phyloP scores from a whole-genome alignment of 805 yeast genomes.

The Sugiyamaella chiloensis region DNA sequence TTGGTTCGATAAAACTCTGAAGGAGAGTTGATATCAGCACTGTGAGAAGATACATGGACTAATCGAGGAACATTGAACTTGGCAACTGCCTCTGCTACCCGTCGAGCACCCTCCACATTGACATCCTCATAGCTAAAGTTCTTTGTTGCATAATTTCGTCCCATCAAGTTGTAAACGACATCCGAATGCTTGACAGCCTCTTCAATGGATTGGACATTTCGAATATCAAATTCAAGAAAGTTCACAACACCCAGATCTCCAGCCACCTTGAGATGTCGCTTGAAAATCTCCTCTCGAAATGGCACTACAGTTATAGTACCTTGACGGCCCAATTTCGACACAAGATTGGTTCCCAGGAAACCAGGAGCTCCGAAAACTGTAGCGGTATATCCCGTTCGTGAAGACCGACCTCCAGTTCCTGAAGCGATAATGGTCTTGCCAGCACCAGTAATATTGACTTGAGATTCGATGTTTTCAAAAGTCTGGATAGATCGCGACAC shows the following conservation, averaged over 20 bases:
- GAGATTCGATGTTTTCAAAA: constrained; percentile 44
- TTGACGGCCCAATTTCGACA: constrained; percentile 72
- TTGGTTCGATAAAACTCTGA: constrained; percentile 77
- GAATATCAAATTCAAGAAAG: constrained; percentile 75
- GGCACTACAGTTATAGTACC: constrained; percentile 78
- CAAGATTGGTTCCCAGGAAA: constrained; percentile 68
- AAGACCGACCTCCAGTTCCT: constrained; percentile 76
- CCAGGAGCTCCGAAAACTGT: constrained; percentile 86
- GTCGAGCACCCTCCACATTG: constrained; percentile 71
- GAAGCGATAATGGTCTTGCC: constrained; percentile 72
- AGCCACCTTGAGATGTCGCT: constrained; percentile 71
- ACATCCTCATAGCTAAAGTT: constrained; percentile 81
- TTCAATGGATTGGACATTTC: constrained; percentile 72
- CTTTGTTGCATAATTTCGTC: constrained; percentile 72
- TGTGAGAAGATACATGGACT: constrained; percentile 76
- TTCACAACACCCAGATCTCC: constrained; percentile 89
- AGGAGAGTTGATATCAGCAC: constrained; percentile 64
- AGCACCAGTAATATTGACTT: constrained; percentile 58
- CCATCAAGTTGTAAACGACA: constrained; percentile 76
- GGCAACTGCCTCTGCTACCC: constrained; percentile 70
- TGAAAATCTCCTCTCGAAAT: constrained; percentile 75
- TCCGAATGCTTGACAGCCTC: constrained; percentile 77
- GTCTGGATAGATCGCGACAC: constrained; percentile 30
- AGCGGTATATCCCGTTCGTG: constrained; percentile 84
- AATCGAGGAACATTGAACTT: constrained; percentile 70